Percentiles rank a stretch among this genome's conserved stretches.
phyloP scores from a whole-genome alignment of 2,329 filamentous ascomycete species.

The Talaromyces verruculosus region DNA sequence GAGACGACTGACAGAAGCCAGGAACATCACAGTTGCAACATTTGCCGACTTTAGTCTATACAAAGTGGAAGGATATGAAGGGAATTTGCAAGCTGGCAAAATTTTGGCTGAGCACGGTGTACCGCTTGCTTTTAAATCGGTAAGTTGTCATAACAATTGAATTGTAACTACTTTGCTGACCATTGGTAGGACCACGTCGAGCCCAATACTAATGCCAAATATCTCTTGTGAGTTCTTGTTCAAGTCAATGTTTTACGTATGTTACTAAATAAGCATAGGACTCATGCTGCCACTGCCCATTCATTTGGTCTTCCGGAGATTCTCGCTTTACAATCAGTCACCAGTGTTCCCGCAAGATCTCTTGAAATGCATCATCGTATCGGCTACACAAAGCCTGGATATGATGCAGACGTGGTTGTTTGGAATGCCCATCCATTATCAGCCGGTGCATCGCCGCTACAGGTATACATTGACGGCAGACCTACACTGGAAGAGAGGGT shows the following conservation, averaged over 20 bases:
- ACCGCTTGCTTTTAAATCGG: slow-evolving; percentile 68
- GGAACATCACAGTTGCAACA: slow-evolving; percentile 57
- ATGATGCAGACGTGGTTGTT: slow-evolving; percentile 61
- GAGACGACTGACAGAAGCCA: slow-evolving; percentile 23
- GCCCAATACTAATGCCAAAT: slow-evolving; percentile 43
- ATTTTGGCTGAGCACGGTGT: slow-evolving; percentile 64
- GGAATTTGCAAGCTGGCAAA: slow-evolving; percentile 66
- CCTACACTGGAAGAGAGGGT: slow-evolving; percentile 37
- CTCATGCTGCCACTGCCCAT: slow-evolving; percentile 53
- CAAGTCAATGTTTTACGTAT: background rate
- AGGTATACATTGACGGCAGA: slow-evolving; percentile 65
- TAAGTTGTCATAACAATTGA: background rate
- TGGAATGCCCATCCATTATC: slow-evolving; percentile 65
- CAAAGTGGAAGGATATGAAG: slow-evolving; percentile 66
- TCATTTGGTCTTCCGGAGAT: slow-evolving; percentile 63
- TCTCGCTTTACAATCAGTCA: slow-evolving; percentile 59
- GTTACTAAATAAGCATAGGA: slow-evolving; percentile 6
- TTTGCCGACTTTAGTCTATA: slow-evolving; percentile 74
- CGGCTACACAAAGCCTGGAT: slow-evolving; percentile 62
- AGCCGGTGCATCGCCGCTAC: slow-evolving; percentile 59
- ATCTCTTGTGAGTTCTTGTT: slow-evolving; percentile 34
- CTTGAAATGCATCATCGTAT: slow-evolving; percentile 59
- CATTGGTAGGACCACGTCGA: slow-evolving; percentile 34
- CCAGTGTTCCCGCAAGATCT: slow-evolving; percentile 58
- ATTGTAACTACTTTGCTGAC: background rate